Conservation (phyloP, 805 yeast species). For the Groenewaldozyma tartarivorans region DNA sequence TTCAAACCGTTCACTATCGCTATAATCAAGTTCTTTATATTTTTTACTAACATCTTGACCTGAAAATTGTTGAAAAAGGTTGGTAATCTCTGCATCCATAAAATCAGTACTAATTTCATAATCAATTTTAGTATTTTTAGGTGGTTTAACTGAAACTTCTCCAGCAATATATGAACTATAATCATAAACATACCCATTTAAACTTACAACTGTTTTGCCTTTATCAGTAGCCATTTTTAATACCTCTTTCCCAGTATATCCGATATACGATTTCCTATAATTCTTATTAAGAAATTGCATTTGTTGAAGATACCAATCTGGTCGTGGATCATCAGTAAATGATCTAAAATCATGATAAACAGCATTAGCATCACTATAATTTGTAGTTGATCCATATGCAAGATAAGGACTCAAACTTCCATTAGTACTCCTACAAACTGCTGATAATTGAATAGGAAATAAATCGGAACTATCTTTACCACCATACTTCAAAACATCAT, state of each 20-base stretch:
- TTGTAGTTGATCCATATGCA: constrained; percentile 21
- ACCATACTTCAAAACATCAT: constrained; percentile 28
- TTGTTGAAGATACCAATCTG: constrained; percentile 34
- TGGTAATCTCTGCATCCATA: constrained; percentile 23
- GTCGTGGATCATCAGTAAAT: constrained; percentile 30
- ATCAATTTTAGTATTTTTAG: constrained; percentile 20
- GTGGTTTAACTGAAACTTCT: constrained; percentile 24
- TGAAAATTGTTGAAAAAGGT: constrained; percentile 25
- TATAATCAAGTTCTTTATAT: constrained; percentile 21
- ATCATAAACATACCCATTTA: constrained; percentile 31
- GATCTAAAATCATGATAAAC: constrained; percentile 33
- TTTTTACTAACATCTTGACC: constrained; percentile 29
- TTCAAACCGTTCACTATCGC: constrained; percentile 17
- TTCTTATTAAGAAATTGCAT: constrained; percentile 28
- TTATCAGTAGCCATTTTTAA: constrained; percentile 19
- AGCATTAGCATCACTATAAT: constrained; percentile 31
- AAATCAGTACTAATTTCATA: constrained; percentile 22
- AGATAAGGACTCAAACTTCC: constrained; percentile 24
- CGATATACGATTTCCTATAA: constrained; percentile 29
- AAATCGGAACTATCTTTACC: constrained; percentile 28
- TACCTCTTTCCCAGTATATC: constrained; percentile 27
- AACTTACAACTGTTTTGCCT: constrained; percentile 22
- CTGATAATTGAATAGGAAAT: constrained; percentile 33
- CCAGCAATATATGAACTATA: constrained; percentile 30
- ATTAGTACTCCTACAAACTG: constrained; percentile 28